phyloP scores from a whole-genome alignment of 2,329 filamentous ascomycete genomes.

The Xylaria sp. region DNA sequence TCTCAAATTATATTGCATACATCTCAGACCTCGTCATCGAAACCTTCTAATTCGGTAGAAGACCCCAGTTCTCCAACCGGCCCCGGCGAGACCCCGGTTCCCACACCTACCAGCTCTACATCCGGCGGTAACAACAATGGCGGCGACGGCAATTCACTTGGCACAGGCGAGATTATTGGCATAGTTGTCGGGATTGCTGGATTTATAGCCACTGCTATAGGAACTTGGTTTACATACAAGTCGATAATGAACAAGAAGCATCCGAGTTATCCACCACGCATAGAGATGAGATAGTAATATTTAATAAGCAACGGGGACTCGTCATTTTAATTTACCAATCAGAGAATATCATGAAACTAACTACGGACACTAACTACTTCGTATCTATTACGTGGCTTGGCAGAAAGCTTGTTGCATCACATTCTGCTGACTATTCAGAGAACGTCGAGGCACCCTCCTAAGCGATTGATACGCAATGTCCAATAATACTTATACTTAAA shows the following conservation, averaged over 20 bases:
- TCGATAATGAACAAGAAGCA: conserved; percentile 17
- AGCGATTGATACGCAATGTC: neutral
- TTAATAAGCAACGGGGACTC: neutral
- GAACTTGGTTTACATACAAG: conserved; percentile 22
- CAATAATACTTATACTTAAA: too few relatives aligned
- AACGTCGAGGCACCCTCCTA: neutral
- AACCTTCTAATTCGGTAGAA: conserved; percentile 23
- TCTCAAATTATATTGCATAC: conserved; percentile 16
- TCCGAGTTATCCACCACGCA: neutral
- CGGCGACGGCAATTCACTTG: conserved; percentile 8
- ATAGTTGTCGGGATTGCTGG: conserved; percentile 27
- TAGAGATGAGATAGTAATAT: conserved; percentile 2
- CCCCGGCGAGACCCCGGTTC: conserved; percentile 1
- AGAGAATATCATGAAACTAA: neutral
- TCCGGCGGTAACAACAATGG: conserved; percentile 3
- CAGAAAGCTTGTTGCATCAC: neutral
- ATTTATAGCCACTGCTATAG: conserved; percentile 26
- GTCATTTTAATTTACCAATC: neutral
- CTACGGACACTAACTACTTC: neutral
- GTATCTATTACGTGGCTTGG: neutral
- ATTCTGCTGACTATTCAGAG: neutral
- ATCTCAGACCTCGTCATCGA: conserved; percentile 14
- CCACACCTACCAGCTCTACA: conserved; percentile 12
- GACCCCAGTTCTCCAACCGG: conserved; percentile 12
- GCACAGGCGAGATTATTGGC: conserved; percentile 19